Conservation (phyloP, 1,284 basidiomycete species). For the Sanguinoderma infundibulare region DNA sequence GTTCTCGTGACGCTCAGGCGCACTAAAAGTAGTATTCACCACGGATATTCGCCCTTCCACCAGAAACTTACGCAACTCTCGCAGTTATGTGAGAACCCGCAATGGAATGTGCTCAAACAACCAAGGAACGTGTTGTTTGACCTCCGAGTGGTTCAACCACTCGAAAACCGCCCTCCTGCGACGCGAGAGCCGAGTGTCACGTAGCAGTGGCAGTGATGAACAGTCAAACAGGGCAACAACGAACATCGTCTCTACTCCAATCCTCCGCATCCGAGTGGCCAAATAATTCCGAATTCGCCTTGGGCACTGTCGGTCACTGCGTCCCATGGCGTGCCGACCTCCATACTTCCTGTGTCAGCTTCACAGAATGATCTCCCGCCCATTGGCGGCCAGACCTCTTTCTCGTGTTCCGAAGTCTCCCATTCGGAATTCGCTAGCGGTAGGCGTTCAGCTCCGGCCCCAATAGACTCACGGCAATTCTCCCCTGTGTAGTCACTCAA, state of each 20-base stretch:
- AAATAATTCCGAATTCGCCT: constrained; percentile 20
- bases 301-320: constrained; percentile 19
- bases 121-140: not conserved
- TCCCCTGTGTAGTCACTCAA: constrained; percentile 7
- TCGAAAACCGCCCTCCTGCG: not conserved
- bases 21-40: not conserved
- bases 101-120: not conserved
- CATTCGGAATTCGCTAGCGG: constrained; percentile 31
- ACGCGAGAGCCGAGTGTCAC: not conserved
- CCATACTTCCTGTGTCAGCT: constrained; percentile 14
- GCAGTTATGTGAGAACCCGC: not conserved
- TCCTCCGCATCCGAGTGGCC: constrained; percentile 20
- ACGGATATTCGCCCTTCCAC: not conserved
- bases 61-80: not conserved
- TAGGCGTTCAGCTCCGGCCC: constrained; percentile 18
- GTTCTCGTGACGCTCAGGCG: not conserved
- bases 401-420: constrained; percentile 10
- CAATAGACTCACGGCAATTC: constrained; percentile 20
- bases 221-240: constrained; percentile 1
- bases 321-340: constrained; percentile 10
- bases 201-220: constrained; percentile 10
- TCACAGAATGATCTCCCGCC: constrained; percentile 9
- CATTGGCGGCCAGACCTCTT: constrained; percentile 20
- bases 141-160: not conserved
- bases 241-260: not conserved